These are phyloP conservation scores for Skeletonema costatum DNA, from an alignment of 108 stramenopile genomes.

Conservation along the genomic window DNA sequence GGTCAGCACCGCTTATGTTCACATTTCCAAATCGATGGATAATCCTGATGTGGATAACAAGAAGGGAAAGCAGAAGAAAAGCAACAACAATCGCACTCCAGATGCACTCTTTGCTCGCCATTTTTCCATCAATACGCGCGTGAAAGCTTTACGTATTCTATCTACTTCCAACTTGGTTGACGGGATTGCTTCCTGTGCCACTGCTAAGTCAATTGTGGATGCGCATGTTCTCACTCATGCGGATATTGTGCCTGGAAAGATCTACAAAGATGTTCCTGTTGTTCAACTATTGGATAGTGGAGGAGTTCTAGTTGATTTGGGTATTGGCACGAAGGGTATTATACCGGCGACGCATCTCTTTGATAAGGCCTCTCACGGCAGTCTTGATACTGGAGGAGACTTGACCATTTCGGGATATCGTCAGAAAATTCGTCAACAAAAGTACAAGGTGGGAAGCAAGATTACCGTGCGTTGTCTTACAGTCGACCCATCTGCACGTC, in stretches of 20 bases:
- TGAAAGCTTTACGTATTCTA: conserved; percentile 72
- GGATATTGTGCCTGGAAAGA: conserved; percentile 68
- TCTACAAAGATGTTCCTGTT: conserved; percentile 78
- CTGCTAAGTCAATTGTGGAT: conserved; percentile 70
- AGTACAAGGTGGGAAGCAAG: conserved; percentile 74
- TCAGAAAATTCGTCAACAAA: conserved; percentile 62
- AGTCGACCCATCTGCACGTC: conserved; percentile 57
- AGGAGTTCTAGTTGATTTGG: conserved; percentile 70
- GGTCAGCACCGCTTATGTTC: conserved; percentile 73
- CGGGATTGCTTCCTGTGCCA: conserved; percentile 79
- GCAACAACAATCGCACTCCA: conserved; percentile 34
- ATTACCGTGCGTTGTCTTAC: conserved; percentile 80
- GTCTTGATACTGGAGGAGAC: conserved; percentile 37
- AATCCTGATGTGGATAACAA: conserved; percentile 27
- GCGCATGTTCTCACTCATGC: conserved; percentile 81
- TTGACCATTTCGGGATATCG: conserved; percentile 59
- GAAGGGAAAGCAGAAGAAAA: conserved; percentile 26
- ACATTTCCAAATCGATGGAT: conserved; percentile 88
- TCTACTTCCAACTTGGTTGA: conserved; percentile 68
- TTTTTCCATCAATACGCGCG: conserved; percentile 67
- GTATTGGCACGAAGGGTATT: conserved; percentile 68
- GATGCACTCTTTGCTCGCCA: conserved; percentile 74
- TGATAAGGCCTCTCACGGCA: conserved; percentile 49
- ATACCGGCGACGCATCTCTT: conserved; percentile 76
- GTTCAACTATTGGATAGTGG: conserved; percentile 60